phyloP scores from a whole-genome alignment of 1,284 basidiomycete genomes.

The Ceratobasidium sp. region DNA sequence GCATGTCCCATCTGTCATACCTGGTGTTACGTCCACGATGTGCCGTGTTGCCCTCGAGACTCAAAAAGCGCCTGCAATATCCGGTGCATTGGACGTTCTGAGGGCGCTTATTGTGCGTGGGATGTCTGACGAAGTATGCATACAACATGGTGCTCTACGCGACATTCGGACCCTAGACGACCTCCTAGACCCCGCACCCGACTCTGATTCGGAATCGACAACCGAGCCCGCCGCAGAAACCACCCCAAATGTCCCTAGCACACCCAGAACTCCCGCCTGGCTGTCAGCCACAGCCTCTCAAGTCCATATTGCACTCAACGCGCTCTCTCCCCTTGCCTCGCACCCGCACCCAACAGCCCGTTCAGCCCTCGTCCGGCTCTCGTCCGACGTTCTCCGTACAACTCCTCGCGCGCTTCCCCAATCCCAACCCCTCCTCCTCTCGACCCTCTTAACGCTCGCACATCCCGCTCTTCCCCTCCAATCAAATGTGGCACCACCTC shows the following conservation, averaged over 20 bases:
- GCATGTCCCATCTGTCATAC: slow-evolving; percentile 80
- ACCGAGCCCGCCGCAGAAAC: slow-evolving; percentile 51
- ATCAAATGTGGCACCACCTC: slow-evolving; percentile 70
- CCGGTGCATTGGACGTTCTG: slow-evolving; percentile 70
- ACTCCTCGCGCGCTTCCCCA: slow-evolving; percentile 75
- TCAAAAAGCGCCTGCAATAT: slow-evolving; percentile 71
- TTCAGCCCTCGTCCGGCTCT: slow-evolving; percentile 68
- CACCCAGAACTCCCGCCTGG: slow-evolving; percentile 68
- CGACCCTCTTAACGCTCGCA: slow-evolving; percentile 73
- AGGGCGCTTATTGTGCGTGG: slow-evolving; percentile 68
- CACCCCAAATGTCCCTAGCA: slow-evolving; percentile 61
- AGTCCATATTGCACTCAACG: slow-evolving; percentile 75
- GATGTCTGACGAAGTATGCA: slow-evolving; percentile 74
- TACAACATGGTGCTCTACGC: slow-evolving; percentile 70
- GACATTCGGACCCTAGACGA: slow-evolving; percentile 71
- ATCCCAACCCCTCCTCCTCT: slow-evolving; percentile 74
- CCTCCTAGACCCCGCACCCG: slow-evolving; percentile 51
- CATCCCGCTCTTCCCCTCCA: slow-evolving; percentile 66
- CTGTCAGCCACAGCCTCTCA: slow-evolving; percentile 75
- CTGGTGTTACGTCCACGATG: slow-evolving; percentile 83
- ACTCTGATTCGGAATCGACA: slow-evolving; percentile 45
- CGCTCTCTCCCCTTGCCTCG: slow-evolving; percentile 69
- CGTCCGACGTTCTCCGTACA: slow-evolving; percentile 65
- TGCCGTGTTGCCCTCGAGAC: slow-evolving; percentile 72
- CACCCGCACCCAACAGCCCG: slow-evolving; percentile 77